Conservation (phyloP, 345 rosid genomes). For the Lepidium didymum region DNA sequence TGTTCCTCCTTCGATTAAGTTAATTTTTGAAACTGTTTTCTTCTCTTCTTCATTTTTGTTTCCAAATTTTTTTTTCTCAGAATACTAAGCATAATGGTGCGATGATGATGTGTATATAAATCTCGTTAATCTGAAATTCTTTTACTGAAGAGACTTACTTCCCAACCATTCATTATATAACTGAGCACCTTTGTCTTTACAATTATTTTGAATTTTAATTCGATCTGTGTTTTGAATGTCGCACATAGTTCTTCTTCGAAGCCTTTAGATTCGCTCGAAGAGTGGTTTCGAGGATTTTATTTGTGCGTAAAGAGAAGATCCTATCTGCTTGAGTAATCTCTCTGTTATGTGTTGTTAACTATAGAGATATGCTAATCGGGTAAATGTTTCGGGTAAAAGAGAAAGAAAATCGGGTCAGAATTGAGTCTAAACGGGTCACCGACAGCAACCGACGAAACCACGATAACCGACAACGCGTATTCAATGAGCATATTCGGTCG, state of each 20-base stretch:
- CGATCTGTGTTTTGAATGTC: neutral
- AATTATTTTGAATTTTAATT: too few species aligned
- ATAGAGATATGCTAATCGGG: conserved; percentile 27
- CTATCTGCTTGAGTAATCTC: conserved; percentile 29
- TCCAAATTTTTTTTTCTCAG: neutral
- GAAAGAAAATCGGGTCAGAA: too few species aligned
- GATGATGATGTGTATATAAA: conserved; percentile 32
- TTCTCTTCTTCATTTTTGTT: neutral
- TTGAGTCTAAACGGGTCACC: too few species aligned
- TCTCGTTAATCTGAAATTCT: conserved; percentile 30
- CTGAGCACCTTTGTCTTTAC: conserved; percentile 27
- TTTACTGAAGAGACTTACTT: conserved; percentile 14
- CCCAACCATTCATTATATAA: conserved; percentile 28
- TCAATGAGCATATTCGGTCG: too few species aligned
- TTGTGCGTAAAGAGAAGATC: conserved; percentile 25
- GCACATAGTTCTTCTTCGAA: conserved; percentile 31
- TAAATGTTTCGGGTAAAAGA: too few species aligned
- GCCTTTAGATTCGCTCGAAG: conserved; percentile 22
- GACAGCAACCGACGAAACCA: too few species aligned
- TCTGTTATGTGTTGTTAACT: conserved; percentile 30
- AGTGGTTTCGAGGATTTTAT: conserved; percentile 24
- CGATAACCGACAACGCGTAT: too few species aligned
- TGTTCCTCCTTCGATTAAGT: neutral
- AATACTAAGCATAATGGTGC: neutral
- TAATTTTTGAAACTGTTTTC: neutral